Evolutionary conservation across 257 asterid species (phyloP).

Genomic region (Jacaranda copaia): DNA sequence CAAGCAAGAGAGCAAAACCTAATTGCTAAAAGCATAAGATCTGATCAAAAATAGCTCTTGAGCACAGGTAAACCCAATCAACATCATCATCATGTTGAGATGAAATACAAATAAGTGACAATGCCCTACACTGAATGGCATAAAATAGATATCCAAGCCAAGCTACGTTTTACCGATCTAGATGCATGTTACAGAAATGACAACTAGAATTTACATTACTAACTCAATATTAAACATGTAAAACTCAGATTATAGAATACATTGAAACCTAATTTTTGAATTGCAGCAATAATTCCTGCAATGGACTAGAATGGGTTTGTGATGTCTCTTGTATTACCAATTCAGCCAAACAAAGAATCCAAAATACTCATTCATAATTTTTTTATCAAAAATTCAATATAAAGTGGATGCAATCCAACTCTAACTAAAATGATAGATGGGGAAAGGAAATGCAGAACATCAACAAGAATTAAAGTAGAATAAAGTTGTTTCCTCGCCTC

Average conservation of each 20-base stretch:
- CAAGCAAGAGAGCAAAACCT: background rate
- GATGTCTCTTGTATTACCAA: background rate
- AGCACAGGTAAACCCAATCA: background rate
- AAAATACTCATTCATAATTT: background rate
- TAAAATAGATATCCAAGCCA: background rate
- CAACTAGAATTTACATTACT: background rate
- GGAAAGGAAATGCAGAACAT: background rate
- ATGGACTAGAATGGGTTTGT: background rate
- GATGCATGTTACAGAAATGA: background rate
- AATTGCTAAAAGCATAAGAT: background rate
- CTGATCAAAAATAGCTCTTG: background rate
- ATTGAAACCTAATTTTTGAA: background rate
- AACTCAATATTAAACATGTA: background rate
- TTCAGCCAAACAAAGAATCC: background rate
- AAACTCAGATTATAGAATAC: background rate
- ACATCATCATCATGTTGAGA: background rate
- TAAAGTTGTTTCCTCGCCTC: conserved; percentile 52
- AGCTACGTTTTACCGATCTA: background rate
- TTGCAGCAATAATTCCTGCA: background rate
- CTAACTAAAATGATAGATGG: background rate
- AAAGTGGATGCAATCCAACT: background rate
- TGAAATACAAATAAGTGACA: background rate
- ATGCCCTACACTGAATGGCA: background rate
- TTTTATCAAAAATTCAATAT: background rate
- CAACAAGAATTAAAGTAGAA: background rate